These are phyloP conservation scores for Groenewaldozyma auringiensis DNA, from an alignment of 1,139 yeast genomes.

Conservation along the genomic window DNA sequence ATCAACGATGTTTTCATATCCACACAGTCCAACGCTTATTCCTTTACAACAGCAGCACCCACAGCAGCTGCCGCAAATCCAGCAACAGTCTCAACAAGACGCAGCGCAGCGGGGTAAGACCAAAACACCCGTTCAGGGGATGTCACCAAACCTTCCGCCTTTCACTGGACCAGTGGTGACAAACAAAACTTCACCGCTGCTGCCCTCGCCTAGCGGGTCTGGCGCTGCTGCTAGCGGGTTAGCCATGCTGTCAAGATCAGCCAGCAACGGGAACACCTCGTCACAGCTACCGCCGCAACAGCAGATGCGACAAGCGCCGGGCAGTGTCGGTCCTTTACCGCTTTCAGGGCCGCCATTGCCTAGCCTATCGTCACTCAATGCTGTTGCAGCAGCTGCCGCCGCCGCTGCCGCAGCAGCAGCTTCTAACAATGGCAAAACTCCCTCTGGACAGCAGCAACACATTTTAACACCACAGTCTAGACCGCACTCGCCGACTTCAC, in stretches of 20 bases:
- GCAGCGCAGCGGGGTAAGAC: constrained; percentile 3
- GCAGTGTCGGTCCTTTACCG: constrained; percentile 11
- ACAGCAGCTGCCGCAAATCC: constrained; percentile 4
- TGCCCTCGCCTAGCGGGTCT: constrained; percentile 1
- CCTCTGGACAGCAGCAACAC: constrained; percentile 14
- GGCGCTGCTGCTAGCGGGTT: constrained; percentile 5
- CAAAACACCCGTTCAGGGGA: too few species aligned
- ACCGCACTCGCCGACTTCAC: constrained; percentile 21
- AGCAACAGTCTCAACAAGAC: constrained; percentile 5
- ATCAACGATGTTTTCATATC: constrained; percentile 11
- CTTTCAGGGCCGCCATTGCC: constrained; percentile 9
- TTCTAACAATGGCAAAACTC: constrained; percentile 9
- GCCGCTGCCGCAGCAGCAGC: constrained; percentile 3
- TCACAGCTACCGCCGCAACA: constrained; percentile 3
- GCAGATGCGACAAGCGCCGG: constrained; percentile 5
- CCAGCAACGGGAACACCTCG: constrained; percentile 1
- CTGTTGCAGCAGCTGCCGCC: constrained; percentile 1
- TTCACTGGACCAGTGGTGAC: constrained; percentile 3
- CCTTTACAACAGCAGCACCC: constrained; percentile 5
- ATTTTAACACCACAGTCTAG: constrained; percentile 26
- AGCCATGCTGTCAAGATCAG: constrained; percentile 6
- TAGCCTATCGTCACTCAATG: constrained; percentile 10
- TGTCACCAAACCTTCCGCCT: constrained; percentile 9
- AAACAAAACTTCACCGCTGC: constrained; percentile 4
- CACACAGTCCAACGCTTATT: constrained; percentile 3